Percentiles rank a stretch among this genome's conserved stretches.
Conservation (phyloP, 306 rosid species). For the Gleditsia sinensis region DNA sequence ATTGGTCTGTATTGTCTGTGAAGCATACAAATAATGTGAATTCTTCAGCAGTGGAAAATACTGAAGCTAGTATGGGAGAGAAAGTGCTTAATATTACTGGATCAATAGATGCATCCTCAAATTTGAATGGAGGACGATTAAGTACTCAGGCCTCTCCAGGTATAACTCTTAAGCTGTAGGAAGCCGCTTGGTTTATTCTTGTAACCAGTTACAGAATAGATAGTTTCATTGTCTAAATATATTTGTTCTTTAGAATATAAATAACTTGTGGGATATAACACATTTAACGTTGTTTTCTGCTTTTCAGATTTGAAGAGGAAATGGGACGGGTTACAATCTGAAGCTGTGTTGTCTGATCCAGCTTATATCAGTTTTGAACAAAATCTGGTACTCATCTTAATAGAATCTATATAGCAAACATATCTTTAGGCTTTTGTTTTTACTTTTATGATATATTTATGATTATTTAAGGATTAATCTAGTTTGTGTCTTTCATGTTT, state of each 20-base stretch:
- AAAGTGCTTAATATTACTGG: constrained; percentile 38
- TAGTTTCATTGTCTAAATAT: constrained; percentile 25
- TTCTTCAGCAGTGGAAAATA: constrained; percentile 45
- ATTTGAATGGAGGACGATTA: constrained; percentile 38
- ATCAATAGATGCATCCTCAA: constrained; percentile 42
- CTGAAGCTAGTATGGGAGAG: constrained; percentile 41
- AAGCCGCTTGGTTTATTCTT: constrained; percentile 29
- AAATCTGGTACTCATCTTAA: constrained; percentile 58
- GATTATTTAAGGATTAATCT: constrained; percentile 17
- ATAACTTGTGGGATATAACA: constrained; percentile 29
- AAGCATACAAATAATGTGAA: constrained; percentile 46
- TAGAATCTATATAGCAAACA: constrained; percentile 17
- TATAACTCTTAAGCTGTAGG: constrained; percentile 32
- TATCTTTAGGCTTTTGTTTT: neutral
- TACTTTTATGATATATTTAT: neutral
- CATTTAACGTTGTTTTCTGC: constrained; percentile 33
- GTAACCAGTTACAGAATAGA: neutral
- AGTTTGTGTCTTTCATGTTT: constrained; percentile 23
- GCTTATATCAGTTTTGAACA: constrained; percentile 41
- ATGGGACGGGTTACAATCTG: constrained; percentile 44
- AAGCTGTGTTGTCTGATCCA: constrained; percentile 43
- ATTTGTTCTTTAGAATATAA: constrained; percentile 14
- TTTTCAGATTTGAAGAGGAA: constrained; percentile 54
- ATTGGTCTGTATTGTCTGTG: constrained; percentile 56
- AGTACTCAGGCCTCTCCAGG: constrained; percentile 43